These are phyloP conservation scores for Fusarium aywerte DNA, from an alignment of 2,329 filamentous ascomycete species.

Conservation along the genomic window DNA sequence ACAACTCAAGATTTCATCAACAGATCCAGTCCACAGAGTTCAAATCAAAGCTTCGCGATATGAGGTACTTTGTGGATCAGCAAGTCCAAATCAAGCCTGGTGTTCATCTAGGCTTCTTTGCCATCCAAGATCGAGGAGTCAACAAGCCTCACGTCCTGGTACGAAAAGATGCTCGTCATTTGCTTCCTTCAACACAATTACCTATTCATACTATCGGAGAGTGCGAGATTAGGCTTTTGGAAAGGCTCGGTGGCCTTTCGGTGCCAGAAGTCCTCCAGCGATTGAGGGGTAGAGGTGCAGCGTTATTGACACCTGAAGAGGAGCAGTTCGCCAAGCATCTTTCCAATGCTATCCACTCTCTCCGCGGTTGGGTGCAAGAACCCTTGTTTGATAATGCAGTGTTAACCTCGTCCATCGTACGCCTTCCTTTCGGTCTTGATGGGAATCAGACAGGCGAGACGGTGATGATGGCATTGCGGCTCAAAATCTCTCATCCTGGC, in stretches of 20 bases:
- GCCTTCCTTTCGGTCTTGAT: conserved; percentile 52
- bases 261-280: conserved; percentile 47
- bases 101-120: conserved; percentile 68
- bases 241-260: conserved; percentile 58
- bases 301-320: conserved; percentile 49
- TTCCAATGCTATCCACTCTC: conserved; percentile 53
- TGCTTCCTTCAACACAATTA: conserved; percentile 69
- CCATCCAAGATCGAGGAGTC: conserved; percentile 49
- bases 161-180: conserved; percentile 63
- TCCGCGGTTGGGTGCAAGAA: conserved; percentile 56
- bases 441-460: conserved; percentile 31
- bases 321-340: conserved; percentile 59
- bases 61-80: conserved; percentile 67
- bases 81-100: conserved; percentile 55
- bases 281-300: conserved; percentile 51
- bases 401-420: conserved; percentile 56
- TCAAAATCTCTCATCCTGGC: conserved; percentile 70
- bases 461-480: conserved; percentile 66
- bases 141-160: conserved; percentile 71
- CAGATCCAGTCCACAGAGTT: conserved; percentile 75
- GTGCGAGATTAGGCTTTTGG: conserved; percentile 65
- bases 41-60: conserved; percentile 67
- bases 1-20: conserved; percentile 77
- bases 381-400: conserved; percentile 58
- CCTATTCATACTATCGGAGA: conserved; percentile 62